Evolutionary conservation across 177 flowering plant species (phyloP).

Genomic region (Tripterygium wilfordii): DNA sequence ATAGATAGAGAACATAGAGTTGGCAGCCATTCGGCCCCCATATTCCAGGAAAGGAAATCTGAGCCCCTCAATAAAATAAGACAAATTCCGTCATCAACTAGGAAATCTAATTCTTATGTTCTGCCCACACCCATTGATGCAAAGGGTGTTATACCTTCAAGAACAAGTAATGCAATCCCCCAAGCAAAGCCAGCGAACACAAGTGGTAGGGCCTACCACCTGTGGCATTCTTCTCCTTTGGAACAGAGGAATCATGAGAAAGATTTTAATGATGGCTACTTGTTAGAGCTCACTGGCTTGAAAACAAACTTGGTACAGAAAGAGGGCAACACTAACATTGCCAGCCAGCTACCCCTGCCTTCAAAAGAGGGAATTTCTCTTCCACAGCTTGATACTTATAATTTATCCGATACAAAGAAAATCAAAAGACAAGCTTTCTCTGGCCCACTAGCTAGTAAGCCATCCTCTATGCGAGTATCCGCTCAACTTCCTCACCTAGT

Average conservation of each 20-base stretch:
- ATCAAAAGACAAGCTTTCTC: conserved; percentile 34
- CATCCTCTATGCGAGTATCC: conserved; percentile 19
- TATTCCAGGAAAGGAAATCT: conserved; percentile 32
- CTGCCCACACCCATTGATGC: conserved; percentile 37
- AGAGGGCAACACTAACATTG: conserved; percentile 21
- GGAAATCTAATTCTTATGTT: conserved; percentile 26
- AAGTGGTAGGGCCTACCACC: conserved; percentile 14
- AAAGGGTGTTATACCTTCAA: conserved; percentile 20
- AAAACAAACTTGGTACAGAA: conserved; percentile 17
- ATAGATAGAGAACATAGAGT: conserved; percentile 20
- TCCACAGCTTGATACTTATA: conserved; percentile 13
- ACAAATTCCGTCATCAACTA: conserved; percentile 15
- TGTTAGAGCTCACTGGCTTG: conserved; percentile 7
- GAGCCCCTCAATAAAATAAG: conserved; percentile 27
- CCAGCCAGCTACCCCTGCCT: conserved; percentile 29
- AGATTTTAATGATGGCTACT: conserved; percentile 18
- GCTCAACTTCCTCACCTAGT: conserved; percentile 18
- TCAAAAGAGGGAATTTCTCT: conserved; percentile 15
- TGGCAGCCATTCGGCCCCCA: conserved; percentile 39
- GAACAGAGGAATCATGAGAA: conserved; percentile 30
- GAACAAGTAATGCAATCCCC: conserved; percentile 20
- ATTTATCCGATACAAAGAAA: conserved; percentile 20
- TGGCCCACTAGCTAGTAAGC: conserved; percentile 28
- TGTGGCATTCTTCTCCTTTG: conserved; percentile 46
- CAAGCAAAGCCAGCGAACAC: conserved; percentile 14